Evolutionary conservation across 441 rosid species (phyloP).

Genomic region (Jatropha podagrica): DNA sequence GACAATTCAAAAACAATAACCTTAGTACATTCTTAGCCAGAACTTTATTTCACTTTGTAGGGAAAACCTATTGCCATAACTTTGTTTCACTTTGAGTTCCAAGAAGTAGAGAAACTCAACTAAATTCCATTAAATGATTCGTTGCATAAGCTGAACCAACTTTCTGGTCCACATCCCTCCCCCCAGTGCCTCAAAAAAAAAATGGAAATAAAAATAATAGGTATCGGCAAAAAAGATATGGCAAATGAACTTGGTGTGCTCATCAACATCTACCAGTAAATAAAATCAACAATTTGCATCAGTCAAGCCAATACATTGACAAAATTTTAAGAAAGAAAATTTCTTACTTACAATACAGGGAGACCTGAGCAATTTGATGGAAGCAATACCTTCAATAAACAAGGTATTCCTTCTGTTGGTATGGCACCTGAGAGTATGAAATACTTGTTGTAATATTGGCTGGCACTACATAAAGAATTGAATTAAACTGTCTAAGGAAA

Average conservation of each 20-base stretch:
- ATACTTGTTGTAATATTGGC: neutral
- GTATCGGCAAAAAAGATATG: neutral
- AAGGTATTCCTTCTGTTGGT: constrained; percentile 98
- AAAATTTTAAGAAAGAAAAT: neutral
- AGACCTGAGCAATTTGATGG: constrained; percentile 84
- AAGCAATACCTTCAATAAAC: constrained; percentile 88
- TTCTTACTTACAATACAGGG: constrained; percentile 66
- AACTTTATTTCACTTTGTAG: neutral
- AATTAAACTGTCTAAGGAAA: constrained; percentile 11
- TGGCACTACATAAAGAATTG: constrained; percentile 8
- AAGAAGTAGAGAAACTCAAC: neutral
- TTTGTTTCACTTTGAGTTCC: neutral
- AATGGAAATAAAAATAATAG: neutral
- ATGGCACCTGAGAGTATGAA: constrained; percentile 61
- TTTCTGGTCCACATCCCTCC: neutral
- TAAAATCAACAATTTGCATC: neutral
- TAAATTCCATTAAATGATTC: neutral
- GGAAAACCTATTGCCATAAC: neutral
- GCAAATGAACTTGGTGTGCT: neutral
- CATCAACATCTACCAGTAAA: constrained; percentile 1
- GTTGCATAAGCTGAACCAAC: neutral
- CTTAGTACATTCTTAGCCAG: neutral
- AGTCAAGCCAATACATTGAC: neutral
- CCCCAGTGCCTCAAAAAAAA: neutral
- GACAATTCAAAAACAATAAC: neutral